Evolutionary conservation across 768 basidiomycete genomes (phyloP).

Genomic region (Cyclocybe cylindracea): DNA sequence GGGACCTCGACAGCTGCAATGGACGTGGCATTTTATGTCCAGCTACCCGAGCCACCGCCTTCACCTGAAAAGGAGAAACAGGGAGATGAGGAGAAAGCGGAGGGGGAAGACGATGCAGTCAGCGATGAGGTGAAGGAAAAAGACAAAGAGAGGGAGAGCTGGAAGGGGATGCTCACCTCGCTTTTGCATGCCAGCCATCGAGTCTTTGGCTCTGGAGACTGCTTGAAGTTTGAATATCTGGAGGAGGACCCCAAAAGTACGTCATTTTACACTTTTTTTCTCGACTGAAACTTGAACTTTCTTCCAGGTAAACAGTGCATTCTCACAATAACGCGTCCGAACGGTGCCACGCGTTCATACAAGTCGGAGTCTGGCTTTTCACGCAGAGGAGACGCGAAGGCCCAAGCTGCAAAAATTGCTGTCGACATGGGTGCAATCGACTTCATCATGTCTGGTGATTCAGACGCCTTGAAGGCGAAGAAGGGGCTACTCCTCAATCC

Average conservation of each 20-base stretch:
- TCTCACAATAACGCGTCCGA: slow-evolving; percentile 58
- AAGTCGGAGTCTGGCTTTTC: slow-evolving; percentile 45
- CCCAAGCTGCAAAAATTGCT: slow-evolving; percentile 51
- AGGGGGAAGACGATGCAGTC: not conserved
- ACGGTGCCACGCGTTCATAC: slow-evolving; percentile 53
- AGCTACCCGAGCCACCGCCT: slow-evolving; percentile 15
- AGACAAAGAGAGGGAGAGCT: not conserved
- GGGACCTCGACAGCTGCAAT: slow-evolving; percentile 10
- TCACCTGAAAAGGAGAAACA: slow-evolving; percentile 14
- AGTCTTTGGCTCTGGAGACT: slow-evolving; percentile 39
- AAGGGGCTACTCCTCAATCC: slow-evolving; percentile 36
- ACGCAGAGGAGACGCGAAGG: slow-evolving; percentile 55
- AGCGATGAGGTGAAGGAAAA: slow-evolving; percentile 4
- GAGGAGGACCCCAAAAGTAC: slow-evolving; percentile 41
- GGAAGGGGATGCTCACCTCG: slow-evolving; percentile 24
- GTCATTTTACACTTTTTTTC: slow-evolving; percentile 6
- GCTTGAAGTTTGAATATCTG: slow-evolving; percentile 48
- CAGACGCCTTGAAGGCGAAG: slow-evolving; percentile 30
- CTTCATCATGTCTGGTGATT: slow-evolving; percentile 52
- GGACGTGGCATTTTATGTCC: slow-evolving; percentile 20
- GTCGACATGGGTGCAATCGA: slow-evolving; percentile 61
- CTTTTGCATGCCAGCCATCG: slow-evolving; percentile 45
- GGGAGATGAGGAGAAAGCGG: slow-evolving; percentile 2
- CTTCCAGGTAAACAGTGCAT: slow-evolving; percentile 58
- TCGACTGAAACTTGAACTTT: not conserved